Evolutionary conservation across 768 basidiomycete species (phyloP).

Genomic region (Lactarius hengduanensis): DNA sequence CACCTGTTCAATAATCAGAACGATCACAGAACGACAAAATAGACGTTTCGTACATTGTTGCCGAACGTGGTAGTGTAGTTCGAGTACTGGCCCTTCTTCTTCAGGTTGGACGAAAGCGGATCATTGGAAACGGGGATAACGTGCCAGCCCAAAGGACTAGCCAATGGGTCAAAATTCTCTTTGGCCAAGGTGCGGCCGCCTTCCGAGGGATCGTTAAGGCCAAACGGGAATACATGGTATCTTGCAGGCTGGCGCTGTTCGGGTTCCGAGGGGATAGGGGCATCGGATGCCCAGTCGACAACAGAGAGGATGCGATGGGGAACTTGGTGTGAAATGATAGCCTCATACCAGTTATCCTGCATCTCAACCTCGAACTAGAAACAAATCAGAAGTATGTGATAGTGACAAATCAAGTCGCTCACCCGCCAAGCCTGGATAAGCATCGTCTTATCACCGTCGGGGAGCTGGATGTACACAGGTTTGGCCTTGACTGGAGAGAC

Average conservation of each 20-base stretch:
- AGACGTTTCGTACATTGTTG: slow-evolving; percentile 60
- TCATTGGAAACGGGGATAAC: slow-evolving; percentile 69
- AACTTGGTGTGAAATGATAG: slow-evolving; percentile 68
- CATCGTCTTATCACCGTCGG: slow-evolving; percentile 54
- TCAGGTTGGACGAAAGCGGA: slow-evolving; percentile 43
- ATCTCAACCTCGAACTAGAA: slow-evolving; percentile 85
- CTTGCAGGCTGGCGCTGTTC: slow-evolving; percentile 34
- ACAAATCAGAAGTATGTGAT: background rate
- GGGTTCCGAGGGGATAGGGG: slow-evolving; percentile 44
- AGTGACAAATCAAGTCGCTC: slow-evolving; percentile 22
- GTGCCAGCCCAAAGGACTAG: slow-evolving; percentile 94
- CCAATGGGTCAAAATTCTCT: slow-evolving; percentile 72
- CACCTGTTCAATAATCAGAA: slow-evolving; percentile 43
- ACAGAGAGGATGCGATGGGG: slow-evolving; percentile 84
- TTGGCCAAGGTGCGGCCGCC: slow-evolving; percentile 59
- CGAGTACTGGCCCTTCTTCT: slow-evolving; percentile 32
- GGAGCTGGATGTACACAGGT: slow-evolving; percentile 81
- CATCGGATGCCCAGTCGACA: slow-evolving; percentile 93
- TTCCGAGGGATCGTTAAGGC: slow-evolving; percentile 78
- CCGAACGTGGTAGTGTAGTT: slow-evolving; percentile 84
- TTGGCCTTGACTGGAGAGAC: slow-evolving; percentile 78
- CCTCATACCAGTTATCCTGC: slow-evolving; percentile 95
- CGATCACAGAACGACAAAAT: background rate
- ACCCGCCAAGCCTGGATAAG: slow-evolving; percentile 85
- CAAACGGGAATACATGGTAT: slow-evolving; percentile 78